Conservation (phyloP, 352 stramenopile species). For the Phytophthora fragariaefolia region DNA sequence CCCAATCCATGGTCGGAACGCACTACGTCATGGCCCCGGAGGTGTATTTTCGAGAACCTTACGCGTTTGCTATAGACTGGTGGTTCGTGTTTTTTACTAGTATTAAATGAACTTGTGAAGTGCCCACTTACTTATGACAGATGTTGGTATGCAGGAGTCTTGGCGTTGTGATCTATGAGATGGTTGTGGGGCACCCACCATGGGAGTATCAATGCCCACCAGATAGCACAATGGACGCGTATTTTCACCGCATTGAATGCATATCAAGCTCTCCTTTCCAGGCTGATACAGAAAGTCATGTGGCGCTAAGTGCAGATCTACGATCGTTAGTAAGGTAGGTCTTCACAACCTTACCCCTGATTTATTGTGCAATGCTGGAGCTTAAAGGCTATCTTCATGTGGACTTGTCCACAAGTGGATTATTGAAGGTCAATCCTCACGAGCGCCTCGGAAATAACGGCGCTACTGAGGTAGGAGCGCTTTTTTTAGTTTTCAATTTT, state of each 20-base stretch:
- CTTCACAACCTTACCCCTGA: background rate
- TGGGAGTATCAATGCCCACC: constrained; percentile 70
- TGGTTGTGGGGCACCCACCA: constrained; percentile 63
- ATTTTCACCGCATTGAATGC: constrained; percentile 42
- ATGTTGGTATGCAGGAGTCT: constrained; percentile 50
- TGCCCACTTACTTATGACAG: no score
- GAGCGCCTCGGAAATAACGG: constrained; percentile 53
- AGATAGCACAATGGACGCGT: constrained; percentile 31
- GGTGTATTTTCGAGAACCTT: constrained; percentile 48
- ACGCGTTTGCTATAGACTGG: constrained; percentile 64
- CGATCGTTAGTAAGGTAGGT: constrained; percentile 42
- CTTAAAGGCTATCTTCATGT: no score
- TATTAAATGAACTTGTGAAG: background rate
- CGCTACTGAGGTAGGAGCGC: constrained; percentile 34
- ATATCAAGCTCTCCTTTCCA: constrained; percentile 14
- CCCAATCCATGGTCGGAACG: constrained; percentile 68
- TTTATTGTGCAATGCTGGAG: background rate
- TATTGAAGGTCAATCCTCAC: constrained; percentile 43
- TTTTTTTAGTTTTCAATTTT: background rate
- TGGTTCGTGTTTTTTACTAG: constrained; percentile 46
- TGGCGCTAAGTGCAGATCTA: constrained; percentile 23
- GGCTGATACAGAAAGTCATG: background rate
- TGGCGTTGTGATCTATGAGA: constrained; percentile 80
- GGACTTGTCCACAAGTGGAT: constrained; percentile 10
- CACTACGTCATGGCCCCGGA: constrained; percentile 84